These are phyloP conservation scores for Talaromyces sp. DNA, from an alignment of 2,329 filamentous ascomycete genomes.

Conservation along the genomic window DNA sequence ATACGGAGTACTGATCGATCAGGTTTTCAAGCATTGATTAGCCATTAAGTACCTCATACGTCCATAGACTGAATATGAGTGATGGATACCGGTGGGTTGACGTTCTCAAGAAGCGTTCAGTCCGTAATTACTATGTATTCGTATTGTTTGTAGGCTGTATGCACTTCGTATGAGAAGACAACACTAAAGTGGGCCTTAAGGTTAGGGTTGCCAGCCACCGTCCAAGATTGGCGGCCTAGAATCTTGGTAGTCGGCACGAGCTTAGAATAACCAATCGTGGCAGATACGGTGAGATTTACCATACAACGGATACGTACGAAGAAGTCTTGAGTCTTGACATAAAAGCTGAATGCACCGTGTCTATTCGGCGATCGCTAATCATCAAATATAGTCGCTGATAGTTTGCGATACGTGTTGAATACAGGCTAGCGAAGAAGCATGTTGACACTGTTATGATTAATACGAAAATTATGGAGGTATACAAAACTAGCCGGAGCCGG, in stretches of 20 bases:
- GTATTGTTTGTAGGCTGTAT: background rate
- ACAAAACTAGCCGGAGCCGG: background rate
- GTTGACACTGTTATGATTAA: background rate
- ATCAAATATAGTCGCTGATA: background rate
- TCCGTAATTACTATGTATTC: background rate
- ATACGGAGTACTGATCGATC: background rate
- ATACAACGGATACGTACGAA: background rate
- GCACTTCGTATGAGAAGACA: background rate
- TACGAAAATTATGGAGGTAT: background rate
- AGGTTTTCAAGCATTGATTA: background rate
- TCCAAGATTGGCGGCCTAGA: background rate
- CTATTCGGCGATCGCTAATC: background rate
- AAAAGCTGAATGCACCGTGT: background rate
- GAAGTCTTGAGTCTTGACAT: background rate
- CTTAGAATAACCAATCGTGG: background rate
- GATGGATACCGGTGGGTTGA: background rate
- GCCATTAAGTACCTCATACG: background rate
- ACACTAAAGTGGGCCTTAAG: background rate
- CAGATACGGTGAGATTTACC: background rate
- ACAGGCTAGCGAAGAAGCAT: background rate
- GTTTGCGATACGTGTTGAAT: background rate
- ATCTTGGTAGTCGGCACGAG: background rate
- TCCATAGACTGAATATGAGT: too few relatives aligned
- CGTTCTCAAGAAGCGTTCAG: background rate
- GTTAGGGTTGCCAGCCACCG: slow-evolving; percentile 12